These are phyloP conservation scores for Breviolum minutum DNA, from an alignment of 73 alveolate species.

Conservation along the genomic window DNA sequence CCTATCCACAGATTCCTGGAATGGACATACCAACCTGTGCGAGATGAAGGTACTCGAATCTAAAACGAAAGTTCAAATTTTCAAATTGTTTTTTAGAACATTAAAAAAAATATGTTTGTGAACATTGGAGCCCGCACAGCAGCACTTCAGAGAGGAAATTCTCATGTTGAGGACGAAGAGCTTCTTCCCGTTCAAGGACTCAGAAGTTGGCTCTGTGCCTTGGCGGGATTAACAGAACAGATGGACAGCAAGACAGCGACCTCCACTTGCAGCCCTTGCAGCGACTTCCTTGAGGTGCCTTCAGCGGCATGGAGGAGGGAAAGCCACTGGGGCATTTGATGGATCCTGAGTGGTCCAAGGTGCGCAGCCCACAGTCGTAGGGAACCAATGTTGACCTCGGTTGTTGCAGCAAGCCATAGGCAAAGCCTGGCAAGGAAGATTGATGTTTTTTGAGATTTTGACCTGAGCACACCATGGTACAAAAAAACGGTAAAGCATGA, in stretches of 20 bases:
- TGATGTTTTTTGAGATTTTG: too few species aligned
- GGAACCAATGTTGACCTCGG: not conserved
- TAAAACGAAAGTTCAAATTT: too few species aligned
- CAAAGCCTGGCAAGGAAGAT: not conserved
- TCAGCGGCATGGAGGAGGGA: conserved; percentile 29
- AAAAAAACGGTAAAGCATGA: not conserved
- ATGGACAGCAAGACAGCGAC: not conserved
- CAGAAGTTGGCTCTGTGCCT: conserved; percentile 22
- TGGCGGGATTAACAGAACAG: not conserved
- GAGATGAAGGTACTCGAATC: too few species aligned
- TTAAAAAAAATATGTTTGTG: not conserved
- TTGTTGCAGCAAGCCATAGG: not conserved
- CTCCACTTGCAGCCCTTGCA: not conserved
- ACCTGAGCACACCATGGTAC: too few species aligned
- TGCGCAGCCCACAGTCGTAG: not conserved
- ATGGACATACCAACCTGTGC: too few species aligned
- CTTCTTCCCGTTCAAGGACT: conserved; percentile 33
- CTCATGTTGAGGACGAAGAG: not conserved
- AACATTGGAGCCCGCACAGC: not conserved
- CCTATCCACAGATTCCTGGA: too few species aligned
- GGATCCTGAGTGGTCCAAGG: conserved; percentile 69
- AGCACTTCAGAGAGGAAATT: not conserved
- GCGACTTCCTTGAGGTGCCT: not conserved
- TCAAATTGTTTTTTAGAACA: too few species aligned
- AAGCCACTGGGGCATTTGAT: conserved; percentile 26